phyloP scores from a whole-genome alignment of 306 rosid species.

The Lathyrus aphaca region DNA sequence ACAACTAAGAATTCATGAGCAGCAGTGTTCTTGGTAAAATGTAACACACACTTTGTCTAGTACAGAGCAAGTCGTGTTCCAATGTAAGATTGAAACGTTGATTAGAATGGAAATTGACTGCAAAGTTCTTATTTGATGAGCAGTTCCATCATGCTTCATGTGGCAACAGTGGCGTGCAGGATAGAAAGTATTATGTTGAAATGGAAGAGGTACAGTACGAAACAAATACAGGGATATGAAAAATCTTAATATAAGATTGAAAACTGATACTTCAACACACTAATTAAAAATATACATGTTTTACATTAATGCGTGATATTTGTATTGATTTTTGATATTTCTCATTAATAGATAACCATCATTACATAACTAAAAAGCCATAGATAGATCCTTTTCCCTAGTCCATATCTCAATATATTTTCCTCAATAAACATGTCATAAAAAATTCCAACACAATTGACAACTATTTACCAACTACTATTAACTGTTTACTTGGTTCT shows the following conservation, averaged over 20 bases:
- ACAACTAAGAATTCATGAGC: slow-evolving; percentile 16
- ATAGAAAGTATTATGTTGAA: slow-evolving; percentile 5
- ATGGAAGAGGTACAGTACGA: background rate
- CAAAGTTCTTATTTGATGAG: background rate
- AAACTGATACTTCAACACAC: background rate
- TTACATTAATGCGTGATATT: background rate
- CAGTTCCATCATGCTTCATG: background rate
- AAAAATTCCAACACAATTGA: background rate
- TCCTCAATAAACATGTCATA: background rate
- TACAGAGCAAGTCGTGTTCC: slow-evolving; percentile 10
- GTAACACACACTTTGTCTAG: slow-evolving; percentile 12
- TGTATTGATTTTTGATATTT: background rate
- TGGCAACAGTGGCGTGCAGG: slow-evolving; percentile 12
- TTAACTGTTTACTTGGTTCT: background rate
- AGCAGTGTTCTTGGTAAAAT: slow-evolving; percentile 26
- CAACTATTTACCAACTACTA: background rate
- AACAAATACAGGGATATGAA: background rate
- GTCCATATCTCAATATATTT: background rate
- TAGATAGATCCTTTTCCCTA: background rate
- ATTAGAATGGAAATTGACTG: slow-evolving; percentile 31
- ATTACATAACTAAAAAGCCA: background rate
- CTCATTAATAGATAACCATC: slow-evolving; percentile 6
- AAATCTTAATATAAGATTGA: slow-evolving; percentile 7
- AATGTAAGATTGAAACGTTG: slow-evolving; percentile 23
- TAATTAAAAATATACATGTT: background rate